Base-by-base conservation (phyloP, 768 basidiomycete species). In the Hericium erinaceus region DNA sequence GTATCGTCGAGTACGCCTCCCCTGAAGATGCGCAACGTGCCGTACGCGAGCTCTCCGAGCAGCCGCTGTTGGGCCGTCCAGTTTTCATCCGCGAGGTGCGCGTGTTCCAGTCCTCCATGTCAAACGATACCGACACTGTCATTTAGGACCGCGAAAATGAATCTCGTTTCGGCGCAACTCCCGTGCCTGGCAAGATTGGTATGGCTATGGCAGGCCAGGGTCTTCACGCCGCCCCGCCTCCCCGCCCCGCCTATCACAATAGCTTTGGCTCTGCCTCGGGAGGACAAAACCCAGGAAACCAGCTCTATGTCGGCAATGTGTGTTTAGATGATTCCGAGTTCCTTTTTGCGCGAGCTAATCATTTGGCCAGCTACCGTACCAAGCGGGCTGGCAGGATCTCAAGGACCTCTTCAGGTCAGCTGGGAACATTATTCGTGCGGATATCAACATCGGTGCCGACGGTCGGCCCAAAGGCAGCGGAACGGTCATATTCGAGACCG, bases 381-480 rank as follows among this genome's bases (percentile, higher is more conserved):
- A 95, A 74, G 94, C 93, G n/a, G 92, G 92, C 33, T 99, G 95
- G 95, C 95, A 99, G 69, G 95, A 98, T 69, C 75, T 98, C 57
- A 98, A 98, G 68, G 95, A 98, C 70, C 76, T 98, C 28, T 98
- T 98, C 85, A 85, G 95, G 57, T 83, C 91, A 28, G 91, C 95
- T 48, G 95, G 95, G 7, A 90, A 92, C 67, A 95, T 99, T 64
- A 84, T 98, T 61, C 85, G 95, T 49, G 93, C 95, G 57, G 95
- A 98, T 69, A 92, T 98, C 61, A 94, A 95, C 64, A 88, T 95
- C 57, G 92, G 90, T 58, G 84, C 85, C 20, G 93, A 97, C 70
- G 95, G 95, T 26, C 81, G 86, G 12, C 94, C 95, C 15, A 95
- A 97, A 69, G 95, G 95, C 20, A 95, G 91, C 54, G 95, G 95